These are phyloP conservation scores for Lactarius psammicola DNA, from an alignment of 768 basidiomycete species.

Conservation along the genomic window DNA sequence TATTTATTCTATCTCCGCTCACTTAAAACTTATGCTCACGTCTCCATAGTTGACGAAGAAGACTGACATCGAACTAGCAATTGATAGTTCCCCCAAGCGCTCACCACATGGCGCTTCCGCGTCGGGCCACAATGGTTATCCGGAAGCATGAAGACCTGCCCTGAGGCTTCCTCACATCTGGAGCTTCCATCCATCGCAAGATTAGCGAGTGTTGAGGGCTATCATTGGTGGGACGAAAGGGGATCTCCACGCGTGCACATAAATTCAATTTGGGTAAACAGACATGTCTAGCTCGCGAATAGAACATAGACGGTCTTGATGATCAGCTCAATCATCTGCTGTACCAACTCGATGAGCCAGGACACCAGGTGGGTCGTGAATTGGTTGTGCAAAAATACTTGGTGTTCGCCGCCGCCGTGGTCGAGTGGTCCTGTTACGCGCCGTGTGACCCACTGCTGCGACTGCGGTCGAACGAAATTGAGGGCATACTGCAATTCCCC, in stretches of 20 bases:
- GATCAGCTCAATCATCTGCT: neutral
- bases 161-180: neutral
- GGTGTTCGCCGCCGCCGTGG: too few species aligned
- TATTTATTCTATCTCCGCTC: conserved; percentile 29
- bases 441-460: too few species aligned
- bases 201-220: neutral
- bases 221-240: neutral
- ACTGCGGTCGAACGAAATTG: too few species aligned
- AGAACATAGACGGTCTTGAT: neutral
- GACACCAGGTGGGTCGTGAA: neutral
- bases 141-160: neutral
- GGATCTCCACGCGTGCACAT: neutral
- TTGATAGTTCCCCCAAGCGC: conserved; percentile 9
- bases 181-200: neutral
- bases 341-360: neutral
- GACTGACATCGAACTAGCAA: conserved; percentile 4
- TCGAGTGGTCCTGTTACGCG: too few species aligned
- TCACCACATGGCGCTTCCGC: neutral
- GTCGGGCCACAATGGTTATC: neutral
- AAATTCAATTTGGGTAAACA: neutral
- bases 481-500: neutral
- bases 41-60: conserved; percentile 16
- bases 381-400: neutral
- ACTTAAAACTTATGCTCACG: neutral
- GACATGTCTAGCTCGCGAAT: neutral